phyloP scores from a whole-genome alignment of 257 asterid species.

The Penstemon davidsonii region DNA sequence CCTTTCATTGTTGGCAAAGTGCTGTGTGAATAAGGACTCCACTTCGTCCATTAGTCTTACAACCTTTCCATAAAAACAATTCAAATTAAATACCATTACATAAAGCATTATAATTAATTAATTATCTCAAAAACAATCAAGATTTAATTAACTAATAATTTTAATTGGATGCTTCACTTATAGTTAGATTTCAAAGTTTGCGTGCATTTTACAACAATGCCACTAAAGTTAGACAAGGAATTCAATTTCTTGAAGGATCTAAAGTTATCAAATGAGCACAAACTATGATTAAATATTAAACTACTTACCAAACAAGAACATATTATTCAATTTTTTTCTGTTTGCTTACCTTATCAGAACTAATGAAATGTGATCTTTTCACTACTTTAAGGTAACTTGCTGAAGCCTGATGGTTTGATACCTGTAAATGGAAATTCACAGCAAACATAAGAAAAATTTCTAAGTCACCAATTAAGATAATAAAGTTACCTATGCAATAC shows the following conservation, averaged over 20 bases:
- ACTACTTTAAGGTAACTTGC: conserved; percentile 70
- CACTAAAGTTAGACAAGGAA: not conserved
- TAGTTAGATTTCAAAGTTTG: too few relatives aligned
- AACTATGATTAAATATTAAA: not conserved
- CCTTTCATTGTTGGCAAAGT: conserved; percentile 85
- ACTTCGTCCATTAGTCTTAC: conserved; percentile 95
- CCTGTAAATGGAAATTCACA: conserved; percentile 45
- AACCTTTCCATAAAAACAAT: conserved; percentile 49
- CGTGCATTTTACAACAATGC: too few relatives aligned
- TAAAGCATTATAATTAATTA: not conserved
- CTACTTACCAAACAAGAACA: not conserved
- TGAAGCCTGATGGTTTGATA: conserved; percentile 67
- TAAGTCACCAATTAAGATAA: too few relatives aligned
- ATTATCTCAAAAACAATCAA: conserved; percentile 20
- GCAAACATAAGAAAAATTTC: not conserved
- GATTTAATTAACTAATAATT: not conserved
- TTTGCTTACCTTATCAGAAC: conserved; percentile 77
- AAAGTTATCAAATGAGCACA: conserved; percentile 2
- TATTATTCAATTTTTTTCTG: not conserved
- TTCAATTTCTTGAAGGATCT: not conserved
- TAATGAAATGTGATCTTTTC: conserved; percentile 75
- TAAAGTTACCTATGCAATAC: too few relatives aligned
- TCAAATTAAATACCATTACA: not conserved
- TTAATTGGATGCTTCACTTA: too few relatives aligned
- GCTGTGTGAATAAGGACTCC: conserved; percentile 94